Percentiles rank a stretch among this genome's conserved stretches.
Evolutionary conservation across 148 eudicot genomes (phyloP).

Genomic region (Tetragonia tetragonoides): DNA sequence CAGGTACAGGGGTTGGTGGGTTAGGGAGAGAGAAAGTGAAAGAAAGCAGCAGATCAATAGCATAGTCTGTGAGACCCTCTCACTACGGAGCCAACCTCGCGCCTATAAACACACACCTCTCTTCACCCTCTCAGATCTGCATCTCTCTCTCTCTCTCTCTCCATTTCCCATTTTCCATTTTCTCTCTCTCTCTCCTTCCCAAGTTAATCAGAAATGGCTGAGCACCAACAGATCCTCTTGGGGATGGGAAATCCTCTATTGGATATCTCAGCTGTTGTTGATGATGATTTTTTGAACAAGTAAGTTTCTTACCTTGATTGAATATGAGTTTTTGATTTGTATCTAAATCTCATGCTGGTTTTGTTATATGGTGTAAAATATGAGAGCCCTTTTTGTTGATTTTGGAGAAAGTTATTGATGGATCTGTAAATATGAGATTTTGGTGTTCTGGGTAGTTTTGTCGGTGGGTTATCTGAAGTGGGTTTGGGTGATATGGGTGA

Average conservation of each 20-base stretch:
- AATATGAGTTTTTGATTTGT: not conserved
- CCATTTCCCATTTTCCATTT: not conserved
- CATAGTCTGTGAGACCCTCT: not conserved
- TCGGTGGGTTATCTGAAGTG: constrained; percentile 1
- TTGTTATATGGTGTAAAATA: not conserved
- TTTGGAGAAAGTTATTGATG: not conserved
- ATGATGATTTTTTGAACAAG: constrained; percentile 60
- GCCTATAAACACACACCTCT: constrained; percentile 9
- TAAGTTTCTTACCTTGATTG: constrained; percentile 14
- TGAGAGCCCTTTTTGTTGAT: not conserved
- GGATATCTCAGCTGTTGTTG: constrained; percentile 76
- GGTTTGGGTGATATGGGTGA: not conserved
- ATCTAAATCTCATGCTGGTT: not conserved
- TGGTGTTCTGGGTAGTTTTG: constrained; percentile 6
- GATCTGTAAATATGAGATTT: not conserved
- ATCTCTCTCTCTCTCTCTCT: not conserved
- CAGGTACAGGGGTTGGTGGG: constrained; percentile 7
- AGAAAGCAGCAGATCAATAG: not conserved
- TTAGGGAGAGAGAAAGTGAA: not conserved
- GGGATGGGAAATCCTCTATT: constrained; percentile 80
- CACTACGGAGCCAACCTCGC: not conserved
- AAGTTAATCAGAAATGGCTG: constrained; percentile 35
- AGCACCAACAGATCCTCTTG: constrained; percentile 50
- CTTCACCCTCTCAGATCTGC: constrained; percentile 1
- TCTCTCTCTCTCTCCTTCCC: not conserved